Base-by-base conservation (phyloP, 495 filamentous ascomycete genomes). In the Trichoderma orchidacearum region DNA sequence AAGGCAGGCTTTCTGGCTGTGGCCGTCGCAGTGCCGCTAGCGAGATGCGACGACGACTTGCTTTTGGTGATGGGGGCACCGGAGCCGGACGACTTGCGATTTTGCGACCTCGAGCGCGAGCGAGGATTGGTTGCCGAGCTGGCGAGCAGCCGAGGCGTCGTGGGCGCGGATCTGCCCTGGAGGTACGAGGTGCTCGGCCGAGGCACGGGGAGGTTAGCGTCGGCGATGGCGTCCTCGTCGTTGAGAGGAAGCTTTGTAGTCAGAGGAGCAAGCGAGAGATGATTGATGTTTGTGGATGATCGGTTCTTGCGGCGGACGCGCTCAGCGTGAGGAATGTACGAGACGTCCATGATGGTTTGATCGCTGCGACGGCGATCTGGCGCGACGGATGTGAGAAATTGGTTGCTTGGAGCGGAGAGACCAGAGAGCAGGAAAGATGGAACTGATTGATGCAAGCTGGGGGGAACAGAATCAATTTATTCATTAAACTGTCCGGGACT, bases 221-320 rank as follows among this genome's bases (percentile, higher is more conserved):
- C 58, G 69, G 61, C 41, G n/a, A 55, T 7, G 5, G 31, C 30
- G 1, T 30, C 31, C 57, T 73, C 66, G 55, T 82, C 77, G 54
- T 74, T 67, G 61, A 85, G 78, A 53, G 84, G 82, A 57, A 85
- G 79, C 66, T 75, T 78, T 52, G 83, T 79, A 15, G 83, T 85
- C 18, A 89, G 72, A 56, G 85, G 84, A 30, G 82, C 79, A 51
- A 87, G 75, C 25, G 81, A 81, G 59, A 79, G 69, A 60, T 79
- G 73, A 54, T 75, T 72, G 56, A 76, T 63, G 63, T 73, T 74
- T 21, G 67, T 72, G 52, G 67, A 63, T 6, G 75, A 77, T 34
- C 72, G 69, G 53, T 67, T 72, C 63, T 77, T 71, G 38, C 73
- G 69, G 54, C 74, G 66, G 25, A 71, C 66, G 41, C 72, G 68